Conservation (phyloP, 2,329 filamentous ascomycete species). For the Aspergillus cejpii region DNA sequence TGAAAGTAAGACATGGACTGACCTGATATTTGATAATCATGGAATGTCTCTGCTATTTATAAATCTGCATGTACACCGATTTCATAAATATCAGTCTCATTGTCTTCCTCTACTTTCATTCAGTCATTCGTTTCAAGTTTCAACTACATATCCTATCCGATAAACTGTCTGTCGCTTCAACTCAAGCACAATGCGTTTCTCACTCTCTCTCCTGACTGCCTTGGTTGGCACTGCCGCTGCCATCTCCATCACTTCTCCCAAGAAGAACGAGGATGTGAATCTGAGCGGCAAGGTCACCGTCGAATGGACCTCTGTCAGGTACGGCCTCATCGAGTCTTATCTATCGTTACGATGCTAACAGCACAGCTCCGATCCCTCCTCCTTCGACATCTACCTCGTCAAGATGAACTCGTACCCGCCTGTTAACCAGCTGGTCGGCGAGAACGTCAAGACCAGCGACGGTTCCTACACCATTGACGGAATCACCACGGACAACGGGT, state of each 20-base stretch:
- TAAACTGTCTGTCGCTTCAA: background rate
- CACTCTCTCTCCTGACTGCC: background rate
- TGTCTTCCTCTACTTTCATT: background rate
- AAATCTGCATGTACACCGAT: background rate
- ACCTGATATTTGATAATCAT: no score
- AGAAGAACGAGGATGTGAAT: slow-evolving; percentile 29
- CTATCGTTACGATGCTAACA: background rate
- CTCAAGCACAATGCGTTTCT: slow-evolving; percentile 7
- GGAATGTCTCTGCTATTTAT: background rate
- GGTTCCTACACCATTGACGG: slow-evolving; percentile 33
- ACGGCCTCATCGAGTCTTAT: slow-evolving; percentile 1
- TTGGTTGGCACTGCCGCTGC: slow-evolving; percentile 12
- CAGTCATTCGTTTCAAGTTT: background rate
- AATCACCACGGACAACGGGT: slow-evolving; percentile 21
- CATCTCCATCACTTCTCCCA: slow-evolving; percentile 32
- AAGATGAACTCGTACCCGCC: slow-evolving; percentile 35
- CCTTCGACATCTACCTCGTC: slow-evolving; percentile 40
- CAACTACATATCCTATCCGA: no score
- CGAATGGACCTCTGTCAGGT: slow-evolving; percentile 37
- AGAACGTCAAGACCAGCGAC: slow-evolving; percentile 31
- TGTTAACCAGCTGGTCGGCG: slow-evolving; percentile 28
- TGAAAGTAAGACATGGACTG: background rate
- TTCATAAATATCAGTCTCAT: background rate
- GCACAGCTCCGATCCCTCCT: slow-evolving; percentile 35
- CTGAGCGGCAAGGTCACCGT: slow-evolving; percentile 35